Percentiles rank a stretch among this genome's conserved stretches.
phyloP scores from a whole-genome alignment of 2,329 filamentous ascomycete genomes.

The Colletotrichum endophyticum region DNA sequence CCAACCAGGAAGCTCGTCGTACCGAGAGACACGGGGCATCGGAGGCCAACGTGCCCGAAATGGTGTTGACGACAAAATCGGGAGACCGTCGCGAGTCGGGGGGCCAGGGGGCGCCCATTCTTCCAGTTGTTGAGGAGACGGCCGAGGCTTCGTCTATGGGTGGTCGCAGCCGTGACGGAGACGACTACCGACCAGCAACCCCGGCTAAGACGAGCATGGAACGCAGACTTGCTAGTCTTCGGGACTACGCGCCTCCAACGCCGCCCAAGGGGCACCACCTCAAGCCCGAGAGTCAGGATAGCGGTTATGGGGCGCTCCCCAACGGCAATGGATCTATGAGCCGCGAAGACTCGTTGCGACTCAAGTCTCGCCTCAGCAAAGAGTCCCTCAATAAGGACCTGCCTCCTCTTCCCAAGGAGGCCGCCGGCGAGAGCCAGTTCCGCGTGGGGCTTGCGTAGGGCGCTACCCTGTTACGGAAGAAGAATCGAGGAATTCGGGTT shows the following conservation, averaged over 20 bases:
- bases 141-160: slow-evolving; percentile 75
- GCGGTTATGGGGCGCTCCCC: slow-evolving; percentile 43
- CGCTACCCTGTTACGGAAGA: not conserved
- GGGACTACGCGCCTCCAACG: slow-evolving; percentile 45
- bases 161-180: slow-evolving; percentile 59
- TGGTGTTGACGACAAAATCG: slow-evolving; percentile 52
- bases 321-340: slow-evolving; percentile 34
- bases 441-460: slow-evolving; percentile 15
- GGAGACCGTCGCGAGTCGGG: slow-evolving; percentile 59
- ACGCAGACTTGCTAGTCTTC: slow-evolving; percentile 21
- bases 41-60: slow-evolving; percentile 63
- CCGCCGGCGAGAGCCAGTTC: slow-evolving; percentile 14
- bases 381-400: slow-evolving; percentile 66
- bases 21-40: slow-evolving; percentile 34
- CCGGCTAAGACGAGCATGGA: slow-evolving; percentile 45
- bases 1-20: slow-evolving; percentile 40
- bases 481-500: not conserved
- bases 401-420: slow-evolving; percentile 55
- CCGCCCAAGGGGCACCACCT: slow-evolving; percentile 47
- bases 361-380: slow-evolving; percentile 49
- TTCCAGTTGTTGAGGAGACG: slow-evolving; percentile 92
- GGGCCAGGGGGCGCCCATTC: slow-evolving; percentile 54
- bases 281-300: slow-evolving; percentile 54
- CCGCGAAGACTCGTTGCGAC: slow-evolving; percentile 32
- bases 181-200: slow-evolving; percentile 41